phyloP scores from a whole-genome alignment of 495 filamentous ascomycete species.

The Stereocaulon alpinum region DNA sequence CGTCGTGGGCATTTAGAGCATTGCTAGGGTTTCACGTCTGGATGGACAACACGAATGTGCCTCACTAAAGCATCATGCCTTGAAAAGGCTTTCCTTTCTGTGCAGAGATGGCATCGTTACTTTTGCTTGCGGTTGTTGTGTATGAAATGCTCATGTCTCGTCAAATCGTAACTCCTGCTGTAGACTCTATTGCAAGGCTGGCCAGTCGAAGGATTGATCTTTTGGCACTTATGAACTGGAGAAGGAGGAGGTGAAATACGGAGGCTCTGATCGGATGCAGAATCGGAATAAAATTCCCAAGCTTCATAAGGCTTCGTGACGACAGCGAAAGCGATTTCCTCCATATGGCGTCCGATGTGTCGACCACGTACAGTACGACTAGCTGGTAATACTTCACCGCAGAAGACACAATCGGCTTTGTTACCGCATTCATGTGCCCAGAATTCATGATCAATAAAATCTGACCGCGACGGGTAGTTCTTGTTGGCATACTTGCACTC shows the following conservation, averaged over 20 bases:
- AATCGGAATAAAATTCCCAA: slow-evolving; percentile 19
- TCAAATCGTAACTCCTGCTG: slow-evolving; percentile 93
- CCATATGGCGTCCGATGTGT: slow-evolving; percentile 18
- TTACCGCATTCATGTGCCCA: background rate
- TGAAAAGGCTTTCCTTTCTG: slow-evolving; percentile 92
- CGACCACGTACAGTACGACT: background rate
- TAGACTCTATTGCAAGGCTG: slow-evolving; percentile 96
- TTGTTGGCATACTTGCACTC: background rate
- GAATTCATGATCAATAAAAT: background rate
- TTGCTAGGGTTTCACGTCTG: too few relatives aligned
- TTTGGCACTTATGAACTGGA: slow-evolving; percentile 61
- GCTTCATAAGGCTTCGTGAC: slow-evolving; percentile 14
- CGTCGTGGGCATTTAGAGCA: too few relatives aligned
- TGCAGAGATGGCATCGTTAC: slow-evolving; percentile 83
- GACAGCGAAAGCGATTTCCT: slow-evolving; percentile 18
- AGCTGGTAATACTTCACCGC: background rate
- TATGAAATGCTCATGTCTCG: slow-evolving; percentile 93
- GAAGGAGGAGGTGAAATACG: too few relatives aligned
- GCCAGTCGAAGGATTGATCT: slow-evolving; percentile 49
- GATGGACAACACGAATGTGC: slow-evolving; percentile 84
- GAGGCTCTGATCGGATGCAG: background rate
- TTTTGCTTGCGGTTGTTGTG: slow-evolving; percentile 92
- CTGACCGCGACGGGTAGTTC: background rate
- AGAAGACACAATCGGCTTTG: slow-evolving; percentile 3
- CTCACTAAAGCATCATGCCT: slow-evolving; percentile 84